These are phyloP conservation scores for Clitoria ternatea DNA, from an alignment of 306 rosid species.

Conservation along the genomic window DNA sequence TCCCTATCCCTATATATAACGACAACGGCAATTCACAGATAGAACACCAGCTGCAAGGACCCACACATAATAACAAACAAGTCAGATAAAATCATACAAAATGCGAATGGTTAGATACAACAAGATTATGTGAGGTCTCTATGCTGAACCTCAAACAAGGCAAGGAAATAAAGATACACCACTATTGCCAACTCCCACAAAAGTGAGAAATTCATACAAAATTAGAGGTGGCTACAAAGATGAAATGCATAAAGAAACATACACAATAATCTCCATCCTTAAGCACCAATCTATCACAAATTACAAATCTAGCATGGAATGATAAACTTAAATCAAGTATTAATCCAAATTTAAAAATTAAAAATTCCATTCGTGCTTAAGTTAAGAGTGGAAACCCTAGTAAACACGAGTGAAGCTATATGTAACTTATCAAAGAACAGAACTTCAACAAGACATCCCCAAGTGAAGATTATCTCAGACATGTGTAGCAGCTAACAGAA, in stretches of 20 bases:
- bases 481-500: background rate
- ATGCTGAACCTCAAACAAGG: background rate
- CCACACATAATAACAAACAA: constrained; percentile 21
- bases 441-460: background rate
- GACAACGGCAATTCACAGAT: constrained; percentile 9
- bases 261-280: background rate
- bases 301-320: background rate
- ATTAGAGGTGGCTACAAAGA: background rate
- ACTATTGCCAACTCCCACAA: background rate
- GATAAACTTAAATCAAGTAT: background rate
- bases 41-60: constrained; percentile 37
- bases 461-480: background rate
- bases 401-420: background rate
- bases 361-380: background rate
- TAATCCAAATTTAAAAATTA: background rate
- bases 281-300: background rate
- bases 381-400: background rate
- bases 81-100: background rate
- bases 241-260: background rate
- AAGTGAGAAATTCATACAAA: background rate
- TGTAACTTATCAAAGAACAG: background rate
- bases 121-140: background rate
- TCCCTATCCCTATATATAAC: constrained; percentile 11
- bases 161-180: background rate
- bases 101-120: background rate